Percentiles rank a stretch among this genome's conserved stretches.
phyloP scores from a whole-genome alignment of 1,284 basidiomycete genomes.

The Ustilago esculenta region DNA sequence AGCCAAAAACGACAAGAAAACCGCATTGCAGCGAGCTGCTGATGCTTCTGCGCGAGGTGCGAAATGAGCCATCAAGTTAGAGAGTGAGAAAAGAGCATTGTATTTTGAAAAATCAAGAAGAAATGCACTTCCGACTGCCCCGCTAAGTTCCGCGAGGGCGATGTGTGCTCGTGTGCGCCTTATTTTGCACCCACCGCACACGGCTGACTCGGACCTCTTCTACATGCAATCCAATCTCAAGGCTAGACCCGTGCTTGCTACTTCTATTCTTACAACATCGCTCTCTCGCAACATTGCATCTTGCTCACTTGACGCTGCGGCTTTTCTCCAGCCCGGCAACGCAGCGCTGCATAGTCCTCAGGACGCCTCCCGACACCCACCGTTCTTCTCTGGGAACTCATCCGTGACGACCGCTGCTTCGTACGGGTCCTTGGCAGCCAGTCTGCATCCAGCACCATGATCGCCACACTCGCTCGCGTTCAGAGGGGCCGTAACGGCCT shows the following conservation, averaged over 20 bases:
- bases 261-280: neutral
- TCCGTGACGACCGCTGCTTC: neutral
- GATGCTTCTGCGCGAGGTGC: too few relatives aligned
- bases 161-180: constrained; percentile 3
- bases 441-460: constrained; percentile 25
- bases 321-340: neutral
- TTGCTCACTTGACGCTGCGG: too few relatives aligned
- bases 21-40: constrained; percentile 15
- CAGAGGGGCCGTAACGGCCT: constrained; percentile 36
- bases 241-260: too few relatives aligned
- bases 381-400: neutral
- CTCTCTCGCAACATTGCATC: neutral
- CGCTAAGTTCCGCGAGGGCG: constrained; percentile 3
- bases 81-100: too few relatives aligned
- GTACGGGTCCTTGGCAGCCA: too few relatives aligned
- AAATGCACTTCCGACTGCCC: constrained; percentile 14
- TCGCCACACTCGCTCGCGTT: constrained; percentile 42
- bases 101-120: neutral
- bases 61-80: neutral
- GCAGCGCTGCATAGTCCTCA: neutral
- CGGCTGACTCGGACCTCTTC: constrained; percentile 18
- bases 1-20: neutral
- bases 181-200: neutral
- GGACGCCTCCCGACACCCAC: neutral
- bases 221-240: neutral